Base-by-base conservation (phyloP, 345 rosid genomes). In the Pistacia integerrima region DNA sequence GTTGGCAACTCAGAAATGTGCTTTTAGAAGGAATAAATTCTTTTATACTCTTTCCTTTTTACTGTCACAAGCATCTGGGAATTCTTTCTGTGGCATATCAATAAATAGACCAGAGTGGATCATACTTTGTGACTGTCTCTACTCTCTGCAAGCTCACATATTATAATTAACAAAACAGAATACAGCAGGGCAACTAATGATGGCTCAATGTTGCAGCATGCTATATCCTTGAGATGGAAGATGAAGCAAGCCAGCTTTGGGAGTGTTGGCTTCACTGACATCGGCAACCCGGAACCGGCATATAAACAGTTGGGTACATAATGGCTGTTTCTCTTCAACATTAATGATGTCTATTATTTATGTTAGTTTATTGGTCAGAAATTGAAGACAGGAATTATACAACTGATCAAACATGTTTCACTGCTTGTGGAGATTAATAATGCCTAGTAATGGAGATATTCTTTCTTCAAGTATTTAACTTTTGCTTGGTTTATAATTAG, bases 261-360 rank as follows among this genome's bases (percentile, higher is more conserved):
- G 28, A 64, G 51, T 8, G 22, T 16, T 67, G 36, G n/a, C 22
- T 51, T 11, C 58, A 51, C 59, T 7, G 52, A 28, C 59, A 51
- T 25, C 30, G 8, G 38, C 59, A 51, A 30, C 14, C 41, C 58
- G n/a, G 12, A 74, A 51, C 35, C 38, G 69, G 13, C 46, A 41
- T 54, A 65, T 56, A 51, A 63, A 55, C 46, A 10, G 46, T 49
- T 36, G 44, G 59, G 41, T 57, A 28, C 25, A 73, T 61, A 33
- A 74, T 74, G 60, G 61, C 35, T 51, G 76, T 28, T 30, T 63
- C 60, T 74, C 63, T 14, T n/a, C 62, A 4, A 5, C 49, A 33
- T 20, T n/a, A 20, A 52, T 12, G n/a, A 7, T 65, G 33, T 74
- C 61, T 8, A 46, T 28, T 12, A 56, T 38, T 46, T 18, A 12